Percentiles rank a stretch among this genome's conserved stretches.
Evolutionary conservation across 768 basidiomycete species (phyloP).

Genomic region (Dioszegia hungarica): DNA sequence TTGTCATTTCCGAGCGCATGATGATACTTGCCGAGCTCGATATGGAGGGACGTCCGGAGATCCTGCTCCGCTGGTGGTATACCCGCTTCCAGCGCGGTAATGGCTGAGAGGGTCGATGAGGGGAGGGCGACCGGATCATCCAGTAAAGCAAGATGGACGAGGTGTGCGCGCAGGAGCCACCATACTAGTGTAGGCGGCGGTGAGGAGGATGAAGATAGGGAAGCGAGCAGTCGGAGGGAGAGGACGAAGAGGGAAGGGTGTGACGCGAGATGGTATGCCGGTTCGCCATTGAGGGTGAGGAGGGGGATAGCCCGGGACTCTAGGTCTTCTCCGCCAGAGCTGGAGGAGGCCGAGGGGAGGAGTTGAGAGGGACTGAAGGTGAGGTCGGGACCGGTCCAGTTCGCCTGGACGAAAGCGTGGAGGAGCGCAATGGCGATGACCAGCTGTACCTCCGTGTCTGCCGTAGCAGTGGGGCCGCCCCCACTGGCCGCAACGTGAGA

Average conservation of each 20-base stretch:
- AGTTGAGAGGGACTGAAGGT: slow-evolving; percentile 53
- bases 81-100: slow-evolving; percentile 48
- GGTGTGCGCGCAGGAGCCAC: slow-evolving; percentile 76
- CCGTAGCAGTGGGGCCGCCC: slow-evolving; percentile 11
- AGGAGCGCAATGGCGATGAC: slow-evolving; percentile 70
- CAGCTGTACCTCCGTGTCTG: slow-evolving; percentile 58
- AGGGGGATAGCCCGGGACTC: slow-evolving; percentile 66
- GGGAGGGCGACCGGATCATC: slow-evolving; percentile 70
- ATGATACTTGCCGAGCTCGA: slow-evolving; percentile 75
- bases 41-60: slow-evolving; percentile 61
- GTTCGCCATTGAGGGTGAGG: slow-evolving; percentile 82
- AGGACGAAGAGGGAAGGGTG: slow-evolving; percentile 67
- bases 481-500: neutral
- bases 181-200: slow-evolving; percentile 57
- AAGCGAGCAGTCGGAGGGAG: slow-evolving; percentile 64
- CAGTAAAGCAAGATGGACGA: slow-evolving; percentile 67
- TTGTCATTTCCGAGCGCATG: slow-evolving; percentile 67
- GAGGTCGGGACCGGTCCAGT: slow-evolving; percentile 94
- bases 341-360: slow-evolving; percentile 35
- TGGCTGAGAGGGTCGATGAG: slow-evolving; percentile 44
- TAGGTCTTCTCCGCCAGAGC: slow-evolving; percentile 53
- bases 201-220: slow-evolving; percentile 52
- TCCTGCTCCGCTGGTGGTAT: slow-evolving; percentile 57
- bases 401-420: slow-evolving; percentile 84
- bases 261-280: slow-evolving; percentile 84